Conservation (phyloP, 2,329 filamentous ascomycete species). For the Xylaria sp. region DNA sequence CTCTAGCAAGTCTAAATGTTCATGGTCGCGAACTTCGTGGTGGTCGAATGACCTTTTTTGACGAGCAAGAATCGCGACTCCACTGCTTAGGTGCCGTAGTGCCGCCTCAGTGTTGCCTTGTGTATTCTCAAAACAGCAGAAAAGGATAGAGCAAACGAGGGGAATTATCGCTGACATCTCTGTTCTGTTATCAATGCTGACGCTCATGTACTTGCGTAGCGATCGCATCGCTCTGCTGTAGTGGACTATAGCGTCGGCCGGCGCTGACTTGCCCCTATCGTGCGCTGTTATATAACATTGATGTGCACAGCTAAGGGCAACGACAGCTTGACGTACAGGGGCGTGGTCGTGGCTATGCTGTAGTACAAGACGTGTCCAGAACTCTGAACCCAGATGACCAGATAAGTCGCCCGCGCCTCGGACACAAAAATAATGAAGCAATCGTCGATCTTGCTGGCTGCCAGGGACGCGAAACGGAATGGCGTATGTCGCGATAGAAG, state of each 20-base stretch:
- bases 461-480: slow-evolving; percentile 29
- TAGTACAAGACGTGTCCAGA: slow-evolving; percentile 27
- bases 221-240: slow-evolving; percentile 28
- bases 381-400: slow-evolving; percentile 19
- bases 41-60: background rate
- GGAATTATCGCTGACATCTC: slow-evolving; percentile 9
- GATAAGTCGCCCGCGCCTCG: slow-evolving; percentile 16
- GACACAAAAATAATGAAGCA: slow-evolving; percentile 29
- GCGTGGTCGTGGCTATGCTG: slow-evolving; percentile 22
- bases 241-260: slow-evolving; percentile 8
- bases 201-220: slow-evolving; percentile 24
- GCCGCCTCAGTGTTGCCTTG: slow-evolving; percentile 22
- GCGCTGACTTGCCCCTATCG: background rate
- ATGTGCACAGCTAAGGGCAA: slow-evolving; percentile 26
- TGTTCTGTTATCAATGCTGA: slow-evolving; percentile 9
- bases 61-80: slow-evolving; percentile 15
- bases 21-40: background rate
- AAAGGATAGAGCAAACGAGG: slow-evolving; percentile 23
- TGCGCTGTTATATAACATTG: slow-evolving; percentile 5
- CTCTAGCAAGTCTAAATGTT: slow-evolving; percentile 12
- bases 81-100: slow-evolving; percentile 18
- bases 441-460: slow-evolving; percentile 27
- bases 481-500: slow-evolving; percentile 16
- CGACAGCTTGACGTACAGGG: slow-evolving; percentile 20
- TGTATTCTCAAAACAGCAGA: slow-evolving; percentile 25